Evolutionary conservation across 352 stramenopile species (phyloP), one percentile per base, ranked within the genome.

Genomic region (Phytophthora ramorum): DNA sequence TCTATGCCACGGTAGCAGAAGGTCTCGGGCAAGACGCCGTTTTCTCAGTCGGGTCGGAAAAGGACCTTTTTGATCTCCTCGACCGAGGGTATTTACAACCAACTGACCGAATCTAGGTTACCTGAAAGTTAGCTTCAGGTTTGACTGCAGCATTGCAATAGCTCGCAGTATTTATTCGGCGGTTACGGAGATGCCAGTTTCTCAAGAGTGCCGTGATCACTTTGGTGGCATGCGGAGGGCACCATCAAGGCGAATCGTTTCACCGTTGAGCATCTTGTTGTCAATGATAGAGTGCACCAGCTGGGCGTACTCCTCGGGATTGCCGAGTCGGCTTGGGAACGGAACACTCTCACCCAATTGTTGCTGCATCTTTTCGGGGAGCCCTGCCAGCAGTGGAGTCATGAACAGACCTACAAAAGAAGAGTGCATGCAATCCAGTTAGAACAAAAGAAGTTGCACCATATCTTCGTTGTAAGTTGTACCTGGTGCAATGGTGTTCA

Each of bases 191-290:
- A 35, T 38, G 24, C 9, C 22, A 14, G n/a, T 16, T 47, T 64
- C 41, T 26, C 16, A 47, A 28, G 7, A 24, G 40, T 22, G 37
- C 14, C n/a, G 38, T 45, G 13, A 16, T 71, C 92, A 96, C 70
- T 96, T 96, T 30, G 90, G 90, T 17, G 87, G 90, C 97, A 99
- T 99, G 51, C 98, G 89, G 19, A 99, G 75, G 8, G 93, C 97
- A 30, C 98, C 98, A 75, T 99, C 98, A 22, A 99, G 82, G 38
- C 97, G 91, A 73, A 99, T 99, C 2, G 95, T 92, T 78, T 99
- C 97, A 52, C 97, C 98, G 71, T 99, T 99, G 43, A 99, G 79
- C 93, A 99, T 99, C 59, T 91, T 92, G 85, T 99, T 99, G 58
- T 97, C 87, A 56, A 99, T 91, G 70, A 99, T 99, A 20, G 83